These are phyloP conservation scores for Hyaloscypha bicolor DNA, from an alignment of 495 filamentous ascomycete genomes.

Conservation along the genomic window DNA sequence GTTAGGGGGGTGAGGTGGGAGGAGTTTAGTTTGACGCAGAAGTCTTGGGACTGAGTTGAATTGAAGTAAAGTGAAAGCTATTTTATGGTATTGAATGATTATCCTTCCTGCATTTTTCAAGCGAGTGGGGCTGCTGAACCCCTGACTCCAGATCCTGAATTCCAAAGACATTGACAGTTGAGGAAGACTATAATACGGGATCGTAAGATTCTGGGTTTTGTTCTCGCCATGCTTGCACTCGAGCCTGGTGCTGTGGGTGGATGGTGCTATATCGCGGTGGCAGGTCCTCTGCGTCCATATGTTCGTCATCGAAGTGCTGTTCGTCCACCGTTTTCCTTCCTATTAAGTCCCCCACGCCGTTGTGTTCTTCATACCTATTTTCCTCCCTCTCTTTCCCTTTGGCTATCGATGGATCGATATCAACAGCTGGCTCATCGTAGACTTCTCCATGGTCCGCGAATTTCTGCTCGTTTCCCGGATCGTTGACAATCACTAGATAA, in stretches of 20 bases:
- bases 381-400: not conserved
- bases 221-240: not conserved
- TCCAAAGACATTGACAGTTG: not conserved
- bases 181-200: not conserved
- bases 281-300: not conserved
- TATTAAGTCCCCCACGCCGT: not conserved
- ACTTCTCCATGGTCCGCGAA: not conserved
- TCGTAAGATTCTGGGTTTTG: not conserved
- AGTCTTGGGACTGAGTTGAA: slow-evolving; percentile 14
- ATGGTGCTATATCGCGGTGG: not conserved
- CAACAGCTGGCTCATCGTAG: not conserved
- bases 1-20: slow-evolving; percentile 26
- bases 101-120: not conserved
- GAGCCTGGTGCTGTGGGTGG: not conserved
- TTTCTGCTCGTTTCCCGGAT: not conserved
- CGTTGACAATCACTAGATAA: not conserved
- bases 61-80: not conserved
- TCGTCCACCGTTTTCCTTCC: not conserved
- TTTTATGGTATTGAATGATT: not conserved
- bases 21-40: slow-evolving; percentile 29
- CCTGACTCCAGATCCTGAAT: not conserved
- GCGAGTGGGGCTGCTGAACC: not conserved
- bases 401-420: not conserved
- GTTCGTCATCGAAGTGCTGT: not conserved
- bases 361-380: not conserved